Evolutionary conservation across 768 basidiomycete species (phyloP), one percentile per base, ranked within the genome.

Genomic region (Suillus placidus): DNA sequence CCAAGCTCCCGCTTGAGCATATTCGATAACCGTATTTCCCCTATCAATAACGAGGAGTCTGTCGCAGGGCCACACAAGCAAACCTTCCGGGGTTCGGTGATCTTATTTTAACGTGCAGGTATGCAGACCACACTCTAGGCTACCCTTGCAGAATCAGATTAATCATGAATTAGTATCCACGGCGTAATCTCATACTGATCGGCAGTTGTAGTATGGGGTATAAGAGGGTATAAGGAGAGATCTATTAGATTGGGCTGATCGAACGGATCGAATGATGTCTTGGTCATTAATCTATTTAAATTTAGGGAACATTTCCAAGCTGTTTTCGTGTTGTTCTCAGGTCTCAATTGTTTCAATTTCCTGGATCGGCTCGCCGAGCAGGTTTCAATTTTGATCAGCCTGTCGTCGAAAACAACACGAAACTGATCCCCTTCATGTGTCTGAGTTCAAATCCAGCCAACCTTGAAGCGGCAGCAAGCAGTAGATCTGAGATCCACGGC

Each of bases 231-330:
- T n/a, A 26, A 54, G 52, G 52, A 18, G 30, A 5, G 16, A 54
- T 54, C 52, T 13, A 26, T 26, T 35, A 55, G 54, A 55, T 55
- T 13, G 6, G 6, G 34, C 5, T 35, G 54, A 55, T 55, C 54
- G 52, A 32, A 54, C 9, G 30, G 30, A 54, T 54, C 52, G 54
- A 55, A 55, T 35, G 20, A 35, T 55, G 54, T 55, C 54, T 55
- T 55, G 20, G 54, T 55, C 12, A 55, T 55, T 55, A 55, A n/a
- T 14, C 54, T 3, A 55, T 55, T 35, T 55, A 35, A 55, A 20
- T 55, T 55, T 55, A 34, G 54, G 54, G 54, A 54, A 10, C 49
- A 30, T 30, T 30, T 51, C 26, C 26, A 16, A 51, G 26, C 32
- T 20, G 10, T 18, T 55, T 55, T 34, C 12, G 34, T 55, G 34